A percentile compares a stretch with the other conserved stretches of the same genome.
These are phyloP conservation scores for Parachaetomium inaequale DNA, from an alignment of 495 filamentous ascomycete species.

Conservation along the genomic window DNA sequence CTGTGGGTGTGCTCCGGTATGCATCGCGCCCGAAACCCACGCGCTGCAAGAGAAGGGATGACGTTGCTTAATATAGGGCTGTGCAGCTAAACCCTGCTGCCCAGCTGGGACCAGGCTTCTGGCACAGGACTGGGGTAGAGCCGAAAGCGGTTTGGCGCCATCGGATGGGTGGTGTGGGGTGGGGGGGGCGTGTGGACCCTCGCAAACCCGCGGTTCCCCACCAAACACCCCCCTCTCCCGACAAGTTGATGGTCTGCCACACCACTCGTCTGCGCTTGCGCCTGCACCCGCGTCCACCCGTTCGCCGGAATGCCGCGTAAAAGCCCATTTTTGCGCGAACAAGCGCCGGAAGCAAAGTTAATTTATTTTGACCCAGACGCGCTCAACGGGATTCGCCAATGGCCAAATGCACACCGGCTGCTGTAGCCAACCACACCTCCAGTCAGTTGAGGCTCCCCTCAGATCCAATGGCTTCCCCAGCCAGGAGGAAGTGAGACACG, in stretches of 20 bases:
- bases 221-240: not conserved
- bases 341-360: constrained; percentile 15
- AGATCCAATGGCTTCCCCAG: not conserved
- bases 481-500: not conserved
- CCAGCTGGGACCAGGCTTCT: constrained; percentile 21
- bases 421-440: not conserved
- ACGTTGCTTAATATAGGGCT: constrained; percentile 40
- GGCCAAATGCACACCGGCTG: not conserved
- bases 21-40: not conserved
- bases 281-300: constrained; percentile 10
- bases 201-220: not conserved
- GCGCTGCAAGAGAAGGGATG: constrained; percentile 17
- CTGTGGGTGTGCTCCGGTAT: not conserved
- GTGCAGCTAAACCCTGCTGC: constrained; percentile 18
- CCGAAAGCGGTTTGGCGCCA: constrained; percentile 32
- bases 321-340: constrained; percentile 17
- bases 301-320: not conserved
- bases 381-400: not conserved
- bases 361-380: too few species aligned
- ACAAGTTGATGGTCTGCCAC: not conserved
- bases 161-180: constrained; percentile 13
- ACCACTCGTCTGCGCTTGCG: constrained; percentile 13
- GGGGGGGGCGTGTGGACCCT: not conserved
- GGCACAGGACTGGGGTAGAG: constrained; percentile 24
- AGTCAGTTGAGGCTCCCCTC: not conserved